A percentile compares a stretch with the other conserved stretches of the same genome.
phyloP scores from a whole-genome alignment of 805 yeast genomes.

The Sugiyamaella lignohabitans region DNA sequence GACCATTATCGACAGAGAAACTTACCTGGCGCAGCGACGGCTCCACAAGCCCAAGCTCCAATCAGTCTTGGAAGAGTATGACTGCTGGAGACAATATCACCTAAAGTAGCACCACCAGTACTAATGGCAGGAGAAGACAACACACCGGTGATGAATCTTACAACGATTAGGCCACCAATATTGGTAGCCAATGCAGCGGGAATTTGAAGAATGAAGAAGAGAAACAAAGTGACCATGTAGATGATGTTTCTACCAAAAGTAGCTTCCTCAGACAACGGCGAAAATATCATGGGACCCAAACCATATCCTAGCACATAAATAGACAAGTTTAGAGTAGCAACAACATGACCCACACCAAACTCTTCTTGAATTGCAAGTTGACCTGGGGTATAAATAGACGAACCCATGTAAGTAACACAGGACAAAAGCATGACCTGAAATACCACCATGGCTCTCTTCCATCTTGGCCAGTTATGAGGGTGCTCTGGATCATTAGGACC shows the following conservation, averaged over 20 bases:
- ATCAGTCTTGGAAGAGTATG: constrained; percentile 39
- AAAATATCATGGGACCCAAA: constrained; percentile 46
- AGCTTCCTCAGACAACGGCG: constrained; percentile 50
- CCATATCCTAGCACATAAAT: constrained; percentile 52
- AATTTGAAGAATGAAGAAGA: constrained; percentile 46
- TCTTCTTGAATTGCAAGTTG: constrained; percentile 39
- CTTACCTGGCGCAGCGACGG: constrained; percentile 50
- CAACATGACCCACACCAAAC: constrained; percentile 37
- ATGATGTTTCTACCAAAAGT: constrained; percentile 46
- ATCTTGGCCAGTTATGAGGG: constrained; percentile 49
- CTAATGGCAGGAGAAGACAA: constrained; percentile 80
- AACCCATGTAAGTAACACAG: constrained; percentile 45
- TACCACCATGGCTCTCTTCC: constrained; percentile 36
- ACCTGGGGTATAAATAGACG: constrained; percentile 49
- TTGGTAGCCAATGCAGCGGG: constrained; percentile 46
- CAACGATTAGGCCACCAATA: constrained; percentile 43
- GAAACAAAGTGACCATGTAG: constrained; percentile 40
- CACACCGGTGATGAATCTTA: constrained; percentile 67
- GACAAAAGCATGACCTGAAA: constrained; percentile 38
- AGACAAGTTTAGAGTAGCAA: constrained; percentile 44
- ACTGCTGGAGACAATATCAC: constrained; percentile 39
- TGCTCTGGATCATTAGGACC: constrained; percentile 21
- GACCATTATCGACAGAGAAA: too few species aligned
- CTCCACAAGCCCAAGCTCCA: constrained; percentile 47
- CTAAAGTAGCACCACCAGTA: constrained; percentile 64